Base-by-base conservation (phyloP, 306 rosid species). In the Citrullus mucosospermus region DNA sequence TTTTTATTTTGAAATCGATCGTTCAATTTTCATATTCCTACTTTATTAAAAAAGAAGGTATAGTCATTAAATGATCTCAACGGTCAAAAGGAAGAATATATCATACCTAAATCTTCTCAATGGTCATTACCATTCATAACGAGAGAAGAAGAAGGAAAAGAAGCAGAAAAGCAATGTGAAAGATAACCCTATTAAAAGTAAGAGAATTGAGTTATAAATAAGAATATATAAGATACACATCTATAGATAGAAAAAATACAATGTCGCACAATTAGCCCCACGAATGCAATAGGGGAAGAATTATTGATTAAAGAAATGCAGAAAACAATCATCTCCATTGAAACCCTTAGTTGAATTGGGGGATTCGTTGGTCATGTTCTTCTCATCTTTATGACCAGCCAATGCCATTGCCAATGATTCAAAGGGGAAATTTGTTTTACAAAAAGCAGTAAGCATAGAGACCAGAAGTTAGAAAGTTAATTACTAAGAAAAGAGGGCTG, bases 401-500 rank as follows among this genome's bases (percentile, higher is more conserved):
- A 51, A 51, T 1, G 56, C 30, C 50, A 3, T 51, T 53, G 57
- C 25, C 60, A 72, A 72, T 72, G 77, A 72, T 72, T 34, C 60
- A 22, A 71, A 71, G 41, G 58, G 15, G 6, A 44, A 48, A 8
- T 43, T 48, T 25, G 17, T 41, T 41, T 67, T 67, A 25, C 1
- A 72, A 72, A 48, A 72, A 48, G 77, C 22, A 46, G 76, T 71
- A 53, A 17, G 3, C 76, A 54, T 54, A 32, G 36, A 71, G 51
- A 20, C 15, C 60, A 30, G 30, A 18, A 36, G 58, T 43, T 36
- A 70, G 18, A 76, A 56, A 59, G 69, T 44, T 77, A 36, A 43
- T 60, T 57, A 61, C 57, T 16, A 82, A 68, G 30, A 62, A 57
- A 56, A 2, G 70, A 6, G 51, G 73, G 79, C 59, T 44, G 88